A percentile compares a stretch with the other conserved stretches of the same genome.
These are phyloP conservation scores for Neurospora pannonica DNA, from an alignment of 495 filamentous ascomycete species.

Conservation along the genomic window DNA sequence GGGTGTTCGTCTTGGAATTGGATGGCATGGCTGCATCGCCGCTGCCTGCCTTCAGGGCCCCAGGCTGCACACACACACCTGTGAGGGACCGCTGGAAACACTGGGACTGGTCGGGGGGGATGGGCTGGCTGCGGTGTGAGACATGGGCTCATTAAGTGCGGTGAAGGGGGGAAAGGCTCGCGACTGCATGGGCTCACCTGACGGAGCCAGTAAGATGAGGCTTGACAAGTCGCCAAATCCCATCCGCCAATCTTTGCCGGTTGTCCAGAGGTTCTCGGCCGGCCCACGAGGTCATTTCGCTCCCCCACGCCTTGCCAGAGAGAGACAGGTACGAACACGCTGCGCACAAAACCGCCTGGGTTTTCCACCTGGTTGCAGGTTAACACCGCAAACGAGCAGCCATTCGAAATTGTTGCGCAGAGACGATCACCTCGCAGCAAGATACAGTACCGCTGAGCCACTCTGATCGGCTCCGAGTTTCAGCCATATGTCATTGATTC, in stretches of 20 bases:
- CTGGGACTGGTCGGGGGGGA: background rate
- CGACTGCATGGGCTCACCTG: background rate
- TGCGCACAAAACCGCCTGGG: background rate
- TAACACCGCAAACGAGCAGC: background rate
- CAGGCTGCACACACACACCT: background rate
- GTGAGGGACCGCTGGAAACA: background rate
- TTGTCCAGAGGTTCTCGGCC: background rate
- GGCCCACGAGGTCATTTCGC: background rate
- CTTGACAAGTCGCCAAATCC: background rate
- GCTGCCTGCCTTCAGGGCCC: background rate
- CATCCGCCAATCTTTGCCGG: background rate
- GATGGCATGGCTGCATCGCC: background rate
- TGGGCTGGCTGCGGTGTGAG: background rate
- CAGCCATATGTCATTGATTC: background rate
- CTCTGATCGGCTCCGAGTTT: background rate
- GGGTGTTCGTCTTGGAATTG: background rate
- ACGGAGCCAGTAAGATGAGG: background rate
- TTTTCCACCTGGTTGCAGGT: background rate
- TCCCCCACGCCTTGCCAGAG: background rate
- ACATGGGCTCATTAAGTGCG: background rate
- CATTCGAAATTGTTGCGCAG: background rate
- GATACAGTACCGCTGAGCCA: background rate
- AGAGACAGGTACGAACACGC: background rate
- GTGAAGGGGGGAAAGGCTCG: background rate
- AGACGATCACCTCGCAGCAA: background rate